These are phyloP conservation scores for Nitzschia putrida DNA, from an alignment of 108 stramenopile genomes.

Conservation along the genomic window DNA sequence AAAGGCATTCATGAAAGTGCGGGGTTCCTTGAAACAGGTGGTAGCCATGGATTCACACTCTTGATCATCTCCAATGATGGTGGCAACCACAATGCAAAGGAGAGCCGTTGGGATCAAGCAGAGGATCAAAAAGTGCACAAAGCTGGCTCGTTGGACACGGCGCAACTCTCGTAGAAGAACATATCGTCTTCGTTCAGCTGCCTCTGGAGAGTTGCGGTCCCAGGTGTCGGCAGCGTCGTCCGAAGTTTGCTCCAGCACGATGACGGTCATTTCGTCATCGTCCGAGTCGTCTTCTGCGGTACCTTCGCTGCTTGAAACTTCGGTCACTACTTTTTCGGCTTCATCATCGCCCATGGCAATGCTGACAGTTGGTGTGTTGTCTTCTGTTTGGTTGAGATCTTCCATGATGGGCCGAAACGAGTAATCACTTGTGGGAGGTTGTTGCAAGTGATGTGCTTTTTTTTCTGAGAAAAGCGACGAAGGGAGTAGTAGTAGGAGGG, in stretches of 20 bases:
- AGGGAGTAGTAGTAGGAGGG: no score
- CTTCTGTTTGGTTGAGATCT: no score
- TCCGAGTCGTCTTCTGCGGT: conserved; percentile 21
- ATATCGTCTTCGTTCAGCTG: conserved; percentile 53
- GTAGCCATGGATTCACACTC: conserved; percentile 54
- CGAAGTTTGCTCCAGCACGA: conserved; percentile 36
- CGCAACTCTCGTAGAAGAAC: conserved; percentile 60
- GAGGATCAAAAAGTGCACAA: conserved; percentile 74
- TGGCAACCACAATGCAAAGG: conserved; percentile 72
- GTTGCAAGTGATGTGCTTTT: no score
- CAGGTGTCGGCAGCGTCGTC: conserved; percentile 28
- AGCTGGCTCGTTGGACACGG: conserved; percentile 78
- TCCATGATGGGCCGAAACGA: no score
- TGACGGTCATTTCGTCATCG: conserved; percentile 51
- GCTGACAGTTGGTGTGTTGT: no score
- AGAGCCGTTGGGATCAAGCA: conserved; percentile 80
- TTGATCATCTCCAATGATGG: conserved; percentile 68
- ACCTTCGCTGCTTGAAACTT: no score
- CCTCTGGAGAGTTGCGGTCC: conserved; percentile 50
- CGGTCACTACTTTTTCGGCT: no score
- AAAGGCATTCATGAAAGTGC: conserved; percentile 86
- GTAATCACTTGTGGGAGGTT: no score
- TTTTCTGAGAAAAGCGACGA: no score
- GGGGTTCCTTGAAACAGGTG: conserved; percentile 58
- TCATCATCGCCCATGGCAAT: no score